phyloP scores from a whole-genome alignment of 768 basidiomycete species.

The Trametes elegans region DNA sequence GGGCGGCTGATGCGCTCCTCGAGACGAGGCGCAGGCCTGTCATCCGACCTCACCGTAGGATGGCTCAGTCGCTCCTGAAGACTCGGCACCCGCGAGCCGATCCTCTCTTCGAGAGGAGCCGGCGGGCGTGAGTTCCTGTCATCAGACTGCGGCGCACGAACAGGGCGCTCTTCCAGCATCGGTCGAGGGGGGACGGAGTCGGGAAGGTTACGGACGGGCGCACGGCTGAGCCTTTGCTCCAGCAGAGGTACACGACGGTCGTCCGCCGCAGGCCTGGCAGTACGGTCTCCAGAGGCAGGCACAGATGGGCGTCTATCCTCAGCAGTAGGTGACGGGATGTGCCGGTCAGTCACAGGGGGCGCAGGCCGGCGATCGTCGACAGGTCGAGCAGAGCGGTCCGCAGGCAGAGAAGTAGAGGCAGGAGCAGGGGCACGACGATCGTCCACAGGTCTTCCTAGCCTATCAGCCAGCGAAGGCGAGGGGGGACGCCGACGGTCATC shows the following conservation, averaged over 20 bases:
- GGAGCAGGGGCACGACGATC: conserved; percentile 17
- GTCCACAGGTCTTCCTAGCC: conserved; percentile 13
- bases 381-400: conserved; percentile 1
- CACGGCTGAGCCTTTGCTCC: conserved; percentile 6
- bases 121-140: conserved; percentile 10
- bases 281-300: not conserved
- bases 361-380: conserved; percentile 15
- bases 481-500: conserved; percentile 22
- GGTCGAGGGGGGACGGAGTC: conserved; percentile 10
- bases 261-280: conserved; percentile 1
- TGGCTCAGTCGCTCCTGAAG: conserved; percentile 27
- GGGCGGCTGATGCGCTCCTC: conserved; percentile 25
- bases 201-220: not conserved
- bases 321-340: not conserved
- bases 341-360: conserved; percentile 9
- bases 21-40: conserved; percentile 15
- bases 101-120: conserved; percentile 25
- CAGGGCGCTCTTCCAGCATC: conserved; percentile 21
- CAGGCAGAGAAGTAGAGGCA: not conserved
- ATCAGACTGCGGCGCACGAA: conserved; percentile 14
- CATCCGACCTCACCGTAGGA: conserved; percentile 14
- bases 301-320: conserved; percentile 13
- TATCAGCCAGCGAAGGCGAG: conserved; percentile 6
- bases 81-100: conserved; percentile 20
- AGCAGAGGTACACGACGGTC: conserved; percentile 10